Percentiles rank a stretch among this genome's conserved stretches.
Evolutionary conservation across 2,329 filamentous ascomycete genomes (phyloP).

Genomic region (Tolypocladium pustulatum): DNA sequence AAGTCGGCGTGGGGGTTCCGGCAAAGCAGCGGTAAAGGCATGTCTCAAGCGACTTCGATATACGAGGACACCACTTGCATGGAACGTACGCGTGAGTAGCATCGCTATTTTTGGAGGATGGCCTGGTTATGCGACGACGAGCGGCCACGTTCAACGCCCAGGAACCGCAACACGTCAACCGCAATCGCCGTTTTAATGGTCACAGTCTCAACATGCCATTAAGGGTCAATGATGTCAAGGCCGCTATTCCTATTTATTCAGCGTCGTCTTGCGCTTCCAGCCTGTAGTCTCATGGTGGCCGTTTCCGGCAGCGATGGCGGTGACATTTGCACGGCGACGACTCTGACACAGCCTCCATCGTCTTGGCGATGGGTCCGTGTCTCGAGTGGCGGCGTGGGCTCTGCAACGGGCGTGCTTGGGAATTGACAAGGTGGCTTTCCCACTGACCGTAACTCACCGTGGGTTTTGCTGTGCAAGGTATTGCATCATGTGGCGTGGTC

Average conservation of each 20-base stretch:
- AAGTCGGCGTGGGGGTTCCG: background rate
- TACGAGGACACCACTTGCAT: background rate
- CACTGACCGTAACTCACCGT: too few relatives aligned
- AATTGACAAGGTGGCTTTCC: too few relatives aligned
- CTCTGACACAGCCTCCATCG: background rate
- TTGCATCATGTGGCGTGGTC: too few relatives aligned
- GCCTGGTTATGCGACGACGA: background rate
- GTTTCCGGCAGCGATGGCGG: background rate
- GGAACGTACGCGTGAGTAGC: background rate
- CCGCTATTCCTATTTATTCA: too few relatives aligned
- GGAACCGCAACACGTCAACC: background rate
- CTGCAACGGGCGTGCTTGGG: background rate
- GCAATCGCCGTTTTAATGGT: background rate
- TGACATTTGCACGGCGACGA: background rate
- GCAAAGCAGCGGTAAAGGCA: background rate
- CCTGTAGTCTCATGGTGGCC: background rate
- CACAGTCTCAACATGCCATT: too few relatives aligned
- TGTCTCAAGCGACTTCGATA: background rate
- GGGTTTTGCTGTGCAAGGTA: too few relatives aligned
- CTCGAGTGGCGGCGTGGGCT: too few relatives aligned
- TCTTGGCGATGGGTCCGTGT: too few relatives aligned
- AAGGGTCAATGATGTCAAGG: too few relatives aligned
- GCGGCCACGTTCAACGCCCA: too few relatives aligned
- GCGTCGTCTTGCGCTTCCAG: background rate
- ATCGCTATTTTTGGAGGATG: background rate